Evolutionary conservation across 2,329 filamentous ascomycete species (phyloP).

Genomic region (Blumeriella jaapii): DNA sequence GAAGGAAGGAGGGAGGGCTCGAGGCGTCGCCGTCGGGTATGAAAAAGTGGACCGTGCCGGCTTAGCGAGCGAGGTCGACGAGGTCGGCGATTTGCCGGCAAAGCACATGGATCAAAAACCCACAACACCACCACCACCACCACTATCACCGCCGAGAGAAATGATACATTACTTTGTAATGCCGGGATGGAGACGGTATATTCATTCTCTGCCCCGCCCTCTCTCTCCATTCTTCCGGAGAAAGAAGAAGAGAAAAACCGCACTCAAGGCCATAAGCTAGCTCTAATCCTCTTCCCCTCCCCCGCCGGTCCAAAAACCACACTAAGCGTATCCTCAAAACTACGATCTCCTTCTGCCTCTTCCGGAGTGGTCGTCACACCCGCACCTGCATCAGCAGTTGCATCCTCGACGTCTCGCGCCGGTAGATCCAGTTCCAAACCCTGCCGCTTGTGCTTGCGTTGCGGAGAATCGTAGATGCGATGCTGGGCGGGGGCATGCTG

Average conservation of each 20-base stretch:
- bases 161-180: too few relatives aligned
- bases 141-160: too few relatives aligned
- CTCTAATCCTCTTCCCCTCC: constrained; percentile 10
- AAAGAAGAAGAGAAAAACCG: neutral
- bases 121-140: too few relatives aligned
- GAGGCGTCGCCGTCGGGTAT: neutral
- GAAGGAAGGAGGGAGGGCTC: neutral
- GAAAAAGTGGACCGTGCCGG: neutral
- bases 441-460: too few relatives aligned
- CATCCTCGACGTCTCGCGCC: neutral
- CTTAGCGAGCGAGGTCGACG: constrained; percentile 5
- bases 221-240: neutral
- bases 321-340: constrained; percentile 7
- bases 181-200: too few relatives aligned
- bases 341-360: neutral
- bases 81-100: constrained; percentile 4
- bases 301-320: constrained; percentile 7
- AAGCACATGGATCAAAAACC: too few relatives aligned
- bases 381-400: neutral
- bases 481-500: too few relatives aligned
- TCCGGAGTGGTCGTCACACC: neutral
- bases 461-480: too few relatives aligned
- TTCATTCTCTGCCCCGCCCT: too few relatives aligned
- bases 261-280: constrained; percentile 18
- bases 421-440: too few relatives aligned